Conservation (phyloP, 805 yeast genomes). For the Schwanniomyces yamadae region DNA sequence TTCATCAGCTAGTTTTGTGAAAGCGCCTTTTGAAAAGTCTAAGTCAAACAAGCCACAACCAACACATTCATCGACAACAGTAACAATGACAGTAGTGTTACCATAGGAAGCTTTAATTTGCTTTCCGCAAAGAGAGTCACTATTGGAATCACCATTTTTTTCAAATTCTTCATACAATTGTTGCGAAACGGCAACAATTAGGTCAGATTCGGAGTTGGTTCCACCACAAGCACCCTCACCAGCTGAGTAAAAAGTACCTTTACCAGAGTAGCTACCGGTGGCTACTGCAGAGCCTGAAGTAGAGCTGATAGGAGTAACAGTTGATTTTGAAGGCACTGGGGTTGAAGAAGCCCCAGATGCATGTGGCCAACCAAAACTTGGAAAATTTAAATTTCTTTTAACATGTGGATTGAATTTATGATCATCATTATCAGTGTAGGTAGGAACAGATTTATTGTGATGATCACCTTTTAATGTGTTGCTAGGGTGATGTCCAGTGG, state of each 20-base stretch:
- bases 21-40: conserved; percentile 64
- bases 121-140: conserved; percentile 54
- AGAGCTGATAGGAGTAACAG: conserved; percentile 14
- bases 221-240: conserved; percentile 58
- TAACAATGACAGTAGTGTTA: conserved; percentile 54
- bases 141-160: conserved; percentile 38
- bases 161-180: conserved; percentile 36
- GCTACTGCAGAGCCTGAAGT: conserved; percentile 7
- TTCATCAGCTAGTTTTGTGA: conserved; percentile 48
- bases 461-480: too few relatives aligned
- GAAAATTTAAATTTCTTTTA: too few relatives aligned
- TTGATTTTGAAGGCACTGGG: conserved; percentile 3
- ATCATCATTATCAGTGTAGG: too few relatives aligned
- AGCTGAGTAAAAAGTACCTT: conserved; percentile 50
- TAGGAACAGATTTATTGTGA: too few relatives aligned
- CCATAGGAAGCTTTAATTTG: conserved; percentile 45
- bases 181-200: conserved; percentile 52
- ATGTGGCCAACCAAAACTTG: too few relatives aligned
- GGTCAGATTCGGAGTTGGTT: conserved; percentile 44
- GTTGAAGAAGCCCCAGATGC: conserved; percentile 3
- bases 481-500: too few relatives aligned
- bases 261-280: conserved; percentile 29
- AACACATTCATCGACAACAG: conserved; percentile 57
- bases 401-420: too few relatives aligned
- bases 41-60: conserved; percentile 52